Conservation (phyloP, 495 filamentous ascomycete genomes). For the Cairneyella variabilis region DNA sequence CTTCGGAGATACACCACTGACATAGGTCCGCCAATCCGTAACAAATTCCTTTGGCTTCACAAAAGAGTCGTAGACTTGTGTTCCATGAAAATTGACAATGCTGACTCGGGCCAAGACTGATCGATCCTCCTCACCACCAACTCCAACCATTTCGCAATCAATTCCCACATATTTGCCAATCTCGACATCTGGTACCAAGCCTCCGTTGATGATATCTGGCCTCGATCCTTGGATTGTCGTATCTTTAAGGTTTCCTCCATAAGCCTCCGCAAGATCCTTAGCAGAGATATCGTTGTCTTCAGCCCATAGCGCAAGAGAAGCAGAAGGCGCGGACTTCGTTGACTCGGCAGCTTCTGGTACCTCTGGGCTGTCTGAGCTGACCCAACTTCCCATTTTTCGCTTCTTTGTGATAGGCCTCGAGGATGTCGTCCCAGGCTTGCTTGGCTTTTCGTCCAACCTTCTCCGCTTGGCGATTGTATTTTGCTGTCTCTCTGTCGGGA, state of each 20-base stretch:
- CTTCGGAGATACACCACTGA: slow-evolving; percentile 72
- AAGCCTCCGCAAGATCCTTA: slow-evolving; percentile 58
- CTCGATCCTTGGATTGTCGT: slow-evolving; percentile 24
- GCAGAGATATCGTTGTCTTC: slow-evolving; percentile 59
- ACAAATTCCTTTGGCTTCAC: slow-evolving; percentile 73
- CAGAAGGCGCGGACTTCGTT: slow-evolving; percentile 16
- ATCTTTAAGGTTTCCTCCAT: slow-evolving; percentile 38
- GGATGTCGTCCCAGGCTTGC: slow-evolving; percentile 10
- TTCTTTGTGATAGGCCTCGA: slow-evolving; percentile 8
- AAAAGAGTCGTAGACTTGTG: slow-evolving; percentile 87
- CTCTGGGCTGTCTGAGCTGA: too few species aligned
- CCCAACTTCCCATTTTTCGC: slow-evolving; percentile 16
- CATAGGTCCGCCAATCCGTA: slow-evolving; percentile 83
- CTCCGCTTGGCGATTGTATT: slow-evolving; percentile 24
- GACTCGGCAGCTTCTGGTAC: neutral
- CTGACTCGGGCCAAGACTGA: slow-evolving; percentile 78
- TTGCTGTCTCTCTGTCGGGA: slow-evolving; percentile 17
- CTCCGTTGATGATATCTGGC: slow-evolving; percentile 42
- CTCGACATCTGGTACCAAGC: slow-evolving; percentile 43
- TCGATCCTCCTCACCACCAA: slow-evolving; percentile 64
- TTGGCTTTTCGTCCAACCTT: slow-evolving; percentile 22
- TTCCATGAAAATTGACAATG: slow-evolving; percentile 87
- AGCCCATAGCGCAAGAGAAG: slow-evolving; percentile 39
- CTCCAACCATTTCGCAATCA: slow-evolving; percentile 98
- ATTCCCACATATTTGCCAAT: slow-evolving; percentile 85